phyloP scores from a whole-genome alignment of 805 yeast genomes.

The Vanderwaltozyma verrucispora region DNA sequence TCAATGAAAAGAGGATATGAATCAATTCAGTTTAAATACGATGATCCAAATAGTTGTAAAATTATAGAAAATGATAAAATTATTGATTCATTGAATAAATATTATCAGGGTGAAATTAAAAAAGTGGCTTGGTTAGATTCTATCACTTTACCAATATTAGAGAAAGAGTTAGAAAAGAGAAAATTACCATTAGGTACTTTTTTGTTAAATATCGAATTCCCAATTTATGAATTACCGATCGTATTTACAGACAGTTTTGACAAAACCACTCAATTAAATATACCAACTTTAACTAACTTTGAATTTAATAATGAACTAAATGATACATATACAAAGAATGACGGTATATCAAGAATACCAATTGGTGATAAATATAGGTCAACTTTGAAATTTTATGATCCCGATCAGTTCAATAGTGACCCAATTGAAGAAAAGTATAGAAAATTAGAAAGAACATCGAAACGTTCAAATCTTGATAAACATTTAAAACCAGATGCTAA shows the following conservation, averaged over 20 bases:
- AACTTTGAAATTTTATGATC: slow-evolving; percentile 45
- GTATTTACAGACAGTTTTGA: slow-evolving; percentile 53
- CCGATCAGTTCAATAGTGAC: slow-evolving; percentile 57
- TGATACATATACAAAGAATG: slow-evolving; percentile 15
- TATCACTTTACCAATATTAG: slow-evolving; percentile 44
- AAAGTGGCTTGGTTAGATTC: slow-evolving; percentile 67
- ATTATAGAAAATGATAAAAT: slow-evolving; percentile 25
- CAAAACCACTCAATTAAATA: slow-evolving; percentile 19
- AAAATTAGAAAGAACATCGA: slow-evolving; percentile 72
- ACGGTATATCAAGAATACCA: slow-evolving; percentile 7
- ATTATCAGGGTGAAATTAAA: slow-evolving; percentile 57
- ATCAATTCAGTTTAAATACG: slow-evolving; percentile 34
- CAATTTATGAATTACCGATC: slow-evolving; percentile 61
- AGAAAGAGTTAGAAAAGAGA: slow-evolving; percentile 14
- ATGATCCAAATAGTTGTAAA: slow-evolving; percentile 23
- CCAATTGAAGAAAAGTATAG: slow-evolving; percentile 86
- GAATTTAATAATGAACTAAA: slow-evolving; percentile 20
- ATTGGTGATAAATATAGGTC: slow-evolving; percentile 23
- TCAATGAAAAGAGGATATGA: slow-evolving; percentile 67
- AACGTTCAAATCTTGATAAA: slow-evolving; percentile 63
- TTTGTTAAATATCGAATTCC: slow-evolving; percentile 42
- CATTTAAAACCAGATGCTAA: slow-evolving; percentile 85
- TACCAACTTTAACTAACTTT: slow-evolving; percentile 33
- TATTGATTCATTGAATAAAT: slow-evolving; percentile 46
- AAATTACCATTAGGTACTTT: slow-evolving; percentile 21